Evolutionary conservation across 1,284 basidiomycete species (phyloP).

Genomic region (Coniferiporia sulphurascens): DNA sequence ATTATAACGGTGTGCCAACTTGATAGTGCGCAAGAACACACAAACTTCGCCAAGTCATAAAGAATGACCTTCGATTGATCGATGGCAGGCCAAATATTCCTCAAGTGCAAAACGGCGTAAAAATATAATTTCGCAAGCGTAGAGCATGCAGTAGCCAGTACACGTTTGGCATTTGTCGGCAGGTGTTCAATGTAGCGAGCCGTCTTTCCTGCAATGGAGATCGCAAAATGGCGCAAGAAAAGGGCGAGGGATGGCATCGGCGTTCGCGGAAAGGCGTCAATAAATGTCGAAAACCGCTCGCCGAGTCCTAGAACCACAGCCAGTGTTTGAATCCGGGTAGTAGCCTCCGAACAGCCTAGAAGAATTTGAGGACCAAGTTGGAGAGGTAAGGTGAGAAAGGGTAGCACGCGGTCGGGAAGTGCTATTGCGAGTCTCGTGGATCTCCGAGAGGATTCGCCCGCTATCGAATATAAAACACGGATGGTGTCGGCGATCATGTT

Average conservation of each 20-base stretch:
- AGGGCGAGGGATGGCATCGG: background rate
- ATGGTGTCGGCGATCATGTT: background rate
- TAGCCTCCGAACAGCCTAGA: background rate
- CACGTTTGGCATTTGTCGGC: background rate
- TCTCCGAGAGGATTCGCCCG: background rate
- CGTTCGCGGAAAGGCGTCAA: background rate
- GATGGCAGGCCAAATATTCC: too few species aligned
- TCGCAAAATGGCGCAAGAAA: background rate
- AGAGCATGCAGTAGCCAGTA: background rate
- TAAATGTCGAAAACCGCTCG: background rate
- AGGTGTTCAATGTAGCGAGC: background rate
- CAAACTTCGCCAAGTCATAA: background rate
- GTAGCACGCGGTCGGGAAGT: background rate
- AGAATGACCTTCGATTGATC: background rate
- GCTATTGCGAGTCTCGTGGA: background rate
- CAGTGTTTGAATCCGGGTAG: background rate
- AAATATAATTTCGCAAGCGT: background rate
- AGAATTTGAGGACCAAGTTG: background rate
- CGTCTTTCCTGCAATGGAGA: background rate
- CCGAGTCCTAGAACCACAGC: background rate
- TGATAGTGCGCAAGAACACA: background rate
- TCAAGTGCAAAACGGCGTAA: background rate
- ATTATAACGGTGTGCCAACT: background rate
- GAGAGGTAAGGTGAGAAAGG: background rate
- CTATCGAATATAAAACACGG: background rate